A percentile compares a stretch with the other conserved stretches of the same genome.
phyloP scores from a whole-genome alignment of 208 protist genomes.

The Phytomonas sp. region DNA sequence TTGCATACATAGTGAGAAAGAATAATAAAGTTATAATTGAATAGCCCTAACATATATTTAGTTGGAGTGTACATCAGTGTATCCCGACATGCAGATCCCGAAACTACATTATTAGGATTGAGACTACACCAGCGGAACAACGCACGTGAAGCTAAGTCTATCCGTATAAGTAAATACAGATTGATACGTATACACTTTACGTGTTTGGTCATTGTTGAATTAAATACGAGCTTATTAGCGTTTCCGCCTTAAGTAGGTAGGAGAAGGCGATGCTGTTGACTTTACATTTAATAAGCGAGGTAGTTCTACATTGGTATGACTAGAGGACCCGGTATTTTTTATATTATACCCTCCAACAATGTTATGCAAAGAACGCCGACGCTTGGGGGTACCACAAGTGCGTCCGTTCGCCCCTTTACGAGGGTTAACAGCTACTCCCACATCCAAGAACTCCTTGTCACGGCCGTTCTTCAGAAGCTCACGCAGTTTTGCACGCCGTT shows the following conservation, averaged over 20 bases:
- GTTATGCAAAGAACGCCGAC: slow-evolving; percentile 1
- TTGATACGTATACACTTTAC: slow-evolving; percentile 6
- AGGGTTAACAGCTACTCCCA: slow-evolving; percentile 10
- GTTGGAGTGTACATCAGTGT: neutral
- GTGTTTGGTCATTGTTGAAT: neutral
- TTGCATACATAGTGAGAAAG: neutral
- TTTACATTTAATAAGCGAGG: neutral
- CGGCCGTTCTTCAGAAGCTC: slow-evolving; percentile 78
- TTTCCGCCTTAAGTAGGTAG: slow-evolving; percentile 10
- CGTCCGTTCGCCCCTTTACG: slow-evolving; percentile 12
- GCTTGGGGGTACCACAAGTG: neutral
- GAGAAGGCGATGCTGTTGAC: neutral
- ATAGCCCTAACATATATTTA: neutral
- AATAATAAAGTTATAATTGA: neutral
- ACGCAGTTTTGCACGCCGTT: slow-evolving; percentile 77
- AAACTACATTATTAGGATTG: neutral
- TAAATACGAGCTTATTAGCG: neutral
- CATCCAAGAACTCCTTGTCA: slow-evolving; percentile 57
- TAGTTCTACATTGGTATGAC: neutral
- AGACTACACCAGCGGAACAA: neutral
- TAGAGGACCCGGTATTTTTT: neutral
- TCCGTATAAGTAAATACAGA: neutral
- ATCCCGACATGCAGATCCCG: neutral
- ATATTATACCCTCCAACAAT: neutral
- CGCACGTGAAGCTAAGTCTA: neutral